These are phyloP conservation scores for Licmophora abbreviata DNA, from an alignment of 108 stramenopile genomes.

Conservation along the genomic window DNA sequence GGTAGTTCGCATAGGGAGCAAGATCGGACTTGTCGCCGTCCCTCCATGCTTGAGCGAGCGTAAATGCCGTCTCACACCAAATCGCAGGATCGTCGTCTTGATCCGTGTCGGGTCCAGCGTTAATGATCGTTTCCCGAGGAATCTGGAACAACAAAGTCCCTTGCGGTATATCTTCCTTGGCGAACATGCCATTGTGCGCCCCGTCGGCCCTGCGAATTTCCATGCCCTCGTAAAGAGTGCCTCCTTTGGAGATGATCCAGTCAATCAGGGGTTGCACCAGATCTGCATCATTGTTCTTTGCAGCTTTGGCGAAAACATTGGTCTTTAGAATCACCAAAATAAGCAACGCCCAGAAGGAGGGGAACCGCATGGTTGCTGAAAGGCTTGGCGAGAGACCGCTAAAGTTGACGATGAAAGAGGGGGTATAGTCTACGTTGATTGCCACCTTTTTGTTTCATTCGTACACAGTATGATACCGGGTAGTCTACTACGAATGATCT, in stretches of 20 bases:
- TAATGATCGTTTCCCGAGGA: slow-evolving; percentile 12
- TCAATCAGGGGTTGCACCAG: slow-evolving; percentile 6
- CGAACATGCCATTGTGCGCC: slow-evolving; percentile 15
- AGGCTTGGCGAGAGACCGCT: too few species aligned
- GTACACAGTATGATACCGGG: too few species aligned
- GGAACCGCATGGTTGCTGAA: too few species aligned
- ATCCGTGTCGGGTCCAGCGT: not conserved
- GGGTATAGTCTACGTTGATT: too few species aligned
- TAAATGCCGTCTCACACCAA: slow-evolving; percentile 14
- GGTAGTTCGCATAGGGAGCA: slow-evolving; percentile 63
- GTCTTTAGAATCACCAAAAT: too few species aligned
- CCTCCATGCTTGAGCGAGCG: slow-evolving; percentile 24
- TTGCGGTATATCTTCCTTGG: slow-evolving; percentile 22
- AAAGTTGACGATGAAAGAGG: too few species aligned
- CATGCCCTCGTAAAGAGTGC: slow-evolving; percentile 13
- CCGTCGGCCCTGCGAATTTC: slow-evolving; percentile 6
- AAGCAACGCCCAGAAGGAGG: too few species aligned
- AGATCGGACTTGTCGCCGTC: slow-evolving; percentile 44
- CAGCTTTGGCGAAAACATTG: too few species aligned
- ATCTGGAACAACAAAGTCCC: slow-evolving; percentile 19
- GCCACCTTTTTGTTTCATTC: too few species aligned
- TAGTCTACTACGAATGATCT: too few species aligned
- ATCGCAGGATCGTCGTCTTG: slow-evolving; percentile 3
- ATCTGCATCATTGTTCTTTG: too few species aligned
- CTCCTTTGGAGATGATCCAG: slow-evolving; percentile 14